A percentile compares a stretch with the other conserved stretches of the same genome.
These are phyloP conservation scores for Eimeria maxima DNA, from an alignment of 169 alveolate species.

Conservation along the genomic window DNA sequence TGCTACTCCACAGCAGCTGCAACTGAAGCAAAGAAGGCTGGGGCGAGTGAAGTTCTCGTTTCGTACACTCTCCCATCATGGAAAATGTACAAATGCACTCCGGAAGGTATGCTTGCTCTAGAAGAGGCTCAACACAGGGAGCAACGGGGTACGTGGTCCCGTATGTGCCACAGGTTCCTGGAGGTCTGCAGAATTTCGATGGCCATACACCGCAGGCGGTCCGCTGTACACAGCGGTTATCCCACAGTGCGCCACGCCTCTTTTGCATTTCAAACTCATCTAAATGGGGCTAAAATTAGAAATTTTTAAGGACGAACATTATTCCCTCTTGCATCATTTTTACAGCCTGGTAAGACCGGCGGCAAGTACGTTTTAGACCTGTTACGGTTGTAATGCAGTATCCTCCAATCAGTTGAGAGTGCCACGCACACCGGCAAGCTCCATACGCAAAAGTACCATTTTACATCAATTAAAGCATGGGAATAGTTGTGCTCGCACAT, in stretches of 20 bases:
- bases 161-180: background rate
- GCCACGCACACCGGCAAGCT: background rate
- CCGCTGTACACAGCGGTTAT: background rate
- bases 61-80: background rate
- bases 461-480: background rate
- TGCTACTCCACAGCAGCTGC: background rate
- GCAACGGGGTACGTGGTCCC: background rate
- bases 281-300: background rate
- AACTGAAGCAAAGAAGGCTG: slow-evolving; percentile 8
- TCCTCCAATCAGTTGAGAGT: no score
- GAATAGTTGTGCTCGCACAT: background rate
- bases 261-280: background rate
- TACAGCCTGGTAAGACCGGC: background rate
- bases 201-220: background rate
- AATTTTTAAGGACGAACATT: background rate
- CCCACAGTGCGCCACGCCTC: background rate
- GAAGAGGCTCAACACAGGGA: background rate
- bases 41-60: background rate
- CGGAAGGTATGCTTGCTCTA: background rate
- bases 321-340: background rate
- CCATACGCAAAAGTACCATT: background rate
- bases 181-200: background rate
- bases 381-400: no score
- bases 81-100: background rate
- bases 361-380: no score